Evolutionary conservation across 2,329 filamentous ascomycete species (phyloP), one percentile per base, ranked within the genome.

Genomic region (Epicoccum sorghinum): DNA sequence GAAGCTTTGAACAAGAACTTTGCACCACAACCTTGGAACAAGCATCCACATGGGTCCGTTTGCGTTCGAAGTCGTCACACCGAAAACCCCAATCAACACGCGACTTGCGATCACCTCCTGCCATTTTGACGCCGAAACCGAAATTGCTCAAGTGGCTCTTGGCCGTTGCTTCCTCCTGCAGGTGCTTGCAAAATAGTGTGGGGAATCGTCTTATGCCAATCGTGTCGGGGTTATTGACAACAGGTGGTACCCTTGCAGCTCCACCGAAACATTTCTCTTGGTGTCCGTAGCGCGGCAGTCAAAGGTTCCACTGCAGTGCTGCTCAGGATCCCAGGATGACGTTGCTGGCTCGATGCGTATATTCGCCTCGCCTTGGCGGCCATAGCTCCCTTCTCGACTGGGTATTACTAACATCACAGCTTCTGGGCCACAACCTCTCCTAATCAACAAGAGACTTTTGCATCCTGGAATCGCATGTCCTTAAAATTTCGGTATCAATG

Each of bases 371-470:
- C 60, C 62, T 55, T 55, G 46, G 52, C 52, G 8, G 25, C 40
- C 24, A 41, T 36, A 13, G 30, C 12, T n/a, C 43, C 44, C 40
- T 36, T 24, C 14, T 23, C 32, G 29, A 41, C 14, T 29, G 47
- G 36, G 24, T 50, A 65, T 70, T 68, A 69, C 61, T 64, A 68
- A 69, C 60, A 38, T 52, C 37, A 47, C 23, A 50, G 54, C 52
- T 56, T 67, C 65, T 67, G 46, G 66, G 49, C 61, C 60, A 52
- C 32, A 37, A 35, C 38, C 39, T 45, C 61, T 25, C 57, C 47
- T 57, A 64, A 65, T 65, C 61, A 61, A 59, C 25, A 30, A 44
- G 43, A 47, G 23, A 43, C 30, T 59, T 55, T 39, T 32, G 45
- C 41, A 58, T 55, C 32, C 42, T 36, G 22, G 38, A 59, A 45